phyloP scores from a whole-genome alignment of 1,284 basidiomycete genomes.

The Xerocomus minutiporus region DNA sequence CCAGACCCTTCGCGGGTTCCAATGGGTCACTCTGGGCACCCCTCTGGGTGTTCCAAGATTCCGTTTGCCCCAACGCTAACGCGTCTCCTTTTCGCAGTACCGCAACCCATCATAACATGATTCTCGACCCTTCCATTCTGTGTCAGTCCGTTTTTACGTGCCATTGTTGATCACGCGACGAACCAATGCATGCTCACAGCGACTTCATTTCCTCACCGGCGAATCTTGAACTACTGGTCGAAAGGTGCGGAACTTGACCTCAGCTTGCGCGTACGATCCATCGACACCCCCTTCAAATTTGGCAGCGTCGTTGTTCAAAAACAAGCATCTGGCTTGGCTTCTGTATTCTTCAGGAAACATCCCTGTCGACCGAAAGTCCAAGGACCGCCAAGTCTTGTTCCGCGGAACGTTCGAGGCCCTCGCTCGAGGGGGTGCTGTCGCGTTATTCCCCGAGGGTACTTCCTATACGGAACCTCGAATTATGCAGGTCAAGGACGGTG shows the following conservation, averaged over 20 bases:
- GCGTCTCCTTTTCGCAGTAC: constrained; percentile 45
- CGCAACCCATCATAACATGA: constrained; percentile 90
- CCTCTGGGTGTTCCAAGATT: constrained; percentile 1
- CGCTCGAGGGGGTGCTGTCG: constrained; percentile 73
- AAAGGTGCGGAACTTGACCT: constrained; percentile 49
- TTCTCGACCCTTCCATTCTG: constrained; percentile 77
- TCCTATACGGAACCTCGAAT: constrained; percentile 88
- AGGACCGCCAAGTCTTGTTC: constrained; percentile 88
- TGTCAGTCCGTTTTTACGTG: constrained; percentile 49
- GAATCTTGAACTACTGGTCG: constrained; percentile 93
- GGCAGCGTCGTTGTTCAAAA: constrained; percentile 69
- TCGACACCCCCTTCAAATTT: constrained; percentile 18
- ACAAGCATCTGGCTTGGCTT: constrained; percentile 69
- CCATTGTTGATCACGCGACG: constrained; percentile 13
- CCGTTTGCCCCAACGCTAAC: constrained; percentile 11
- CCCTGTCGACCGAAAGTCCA: constrained; percentile 89
- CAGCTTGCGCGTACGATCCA: constrained; percentile 9
- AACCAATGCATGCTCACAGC: constrained; percentile 41
- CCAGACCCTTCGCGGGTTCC: constrained; percentile 3
- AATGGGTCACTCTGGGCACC: not conserved
- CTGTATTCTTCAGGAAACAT: constrained; percentile 92
- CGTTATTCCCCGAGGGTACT: constrained; percentile 92
- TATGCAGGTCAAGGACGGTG: constrained; percentile 92
- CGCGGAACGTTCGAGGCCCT: constrained; percentile 86
- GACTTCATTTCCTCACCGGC: constrained; percentile 68